phyloP scores from a whole-genome alignment of 768 basidiomycete species.

The Brasilioporus rufonigricans region DNA sequence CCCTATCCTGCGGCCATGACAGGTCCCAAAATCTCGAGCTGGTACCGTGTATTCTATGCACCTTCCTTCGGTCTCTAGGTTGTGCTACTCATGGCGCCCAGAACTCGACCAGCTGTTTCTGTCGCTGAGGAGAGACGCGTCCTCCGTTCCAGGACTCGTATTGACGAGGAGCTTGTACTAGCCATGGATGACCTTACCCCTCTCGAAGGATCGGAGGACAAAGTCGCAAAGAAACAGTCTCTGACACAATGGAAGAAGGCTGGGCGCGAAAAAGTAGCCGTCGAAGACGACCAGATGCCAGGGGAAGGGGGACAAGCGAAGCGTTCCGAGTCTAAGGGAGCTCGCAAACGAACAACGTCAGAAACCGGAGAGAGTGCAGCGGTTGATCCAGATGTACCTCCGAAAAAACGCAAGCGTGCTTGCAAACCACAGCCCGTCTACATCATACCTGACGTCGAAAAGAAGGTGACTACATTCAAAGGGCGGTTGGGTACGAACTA shows the following conservation, averaged over 20 bases:
- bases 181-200: constrained; percentile 8
- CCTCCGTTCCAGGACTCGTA: constrained; percentile 1
- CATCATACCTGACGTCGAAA: constrained; percentile 69
- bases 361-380: constrained; percentile 10
- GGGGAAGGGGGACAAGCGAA: not conserved
- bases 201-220: constrained; percentile 5
- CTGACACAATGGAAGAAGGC: not conserved
- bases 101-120: not conserved
- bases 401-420: constrained; percentile 31
- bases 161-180: not conserved
- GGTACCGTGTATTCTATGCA: no score
- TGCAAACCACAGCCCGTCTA: constrained; percentile 52
- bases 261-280: not conserved
- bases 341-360: constrained; percentile 8
- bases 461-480: constrained; percentile 64
- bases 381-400: constrained; percentile 2
- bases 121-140: not conserved
- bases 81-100: not conserved
- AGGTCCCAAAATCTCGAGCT: no score
- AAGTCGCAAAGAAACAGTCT: not conserved
- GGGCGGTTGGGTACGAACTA: constrained; percentile 51
- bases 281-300: not conserved
- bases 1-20: constrained; percentile 7
- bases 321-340: not conserved
- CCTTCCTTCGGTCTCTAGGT: no score